A percentile compares a stretch with the other conserved stretches of the same genome.
Evolutionary conservation across 805 yeast species (phyloP).

Genomic region (Starmerella apicola): DNA sequence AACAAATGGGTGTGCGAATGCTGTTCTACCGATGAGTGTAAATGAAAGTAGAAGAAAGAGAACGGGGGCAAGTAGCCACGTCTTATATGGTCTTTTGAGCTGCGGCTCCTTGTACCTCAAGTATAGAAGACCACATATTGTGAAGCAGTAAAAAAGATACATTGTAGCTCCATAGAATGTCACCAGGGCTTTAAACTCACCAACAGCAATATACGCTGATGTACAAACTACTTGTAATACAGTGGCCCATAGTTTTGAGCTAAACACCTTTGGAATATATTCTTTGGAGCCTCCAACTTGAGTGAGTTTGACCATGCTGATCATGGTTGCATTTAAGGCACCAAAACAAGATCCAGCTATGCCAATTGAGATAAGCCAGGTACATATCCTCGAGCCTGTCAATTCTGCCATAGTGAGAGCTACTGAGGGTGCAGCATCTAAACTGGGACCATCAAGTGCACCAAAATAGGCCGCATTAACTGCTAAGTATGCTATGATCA

Average conservation of each 20-base stretch:
- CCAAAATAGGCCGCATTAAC: conserved; percentile 39
- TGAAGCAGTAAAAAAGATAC: conserved; percentile 26
- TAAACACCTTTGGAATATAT: conserved; percentile 26
- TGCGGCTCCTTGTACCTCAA: conserved; percentile 28
- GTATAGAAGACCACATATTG: conserved; percentile 30
- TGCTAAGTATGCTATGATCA: conserved; percentile 27
- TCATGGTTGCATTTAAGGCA: conserved; percentile 31
- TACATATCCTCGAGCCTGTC: conserved; percentile 24
- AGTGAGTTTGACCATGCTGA: conserved; percentile 28
- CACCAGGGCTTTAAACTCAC: conserved; percentile 29
- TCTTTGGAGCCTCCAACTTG: conserved; percentile 29
- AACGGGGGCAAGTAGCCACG: conserved; percentile 28
- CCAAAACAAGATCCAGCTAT: conserved; percentile 33
- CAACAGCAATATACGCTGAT: conserved; percentile 26
- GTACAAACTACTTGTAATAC: conserved; percentile 26
- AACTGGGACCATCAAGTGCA: conserved; percentile 57
- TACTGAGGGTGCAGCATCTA: conserved; percentile 27
- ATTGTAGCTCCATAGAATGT: conserved; percentile 30
- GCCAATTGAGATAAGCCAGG: conserved; percentile 25
- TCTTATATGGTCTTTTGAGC: conserved; percentile 29
- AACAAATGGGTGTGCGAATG: conserved; percentile 4
- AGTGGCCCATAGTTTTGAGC: conserved; percentile 21
- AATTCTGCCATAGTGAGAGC: conserved; percentile 27
- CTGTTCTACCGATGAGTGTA: conserved; percentile 5
- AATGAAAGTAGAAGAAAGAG: conserved; percentile 5